phyloP scores from a whole-genome alignment of 345 rosid genomes.

The Jatropha curcas region DNA sequence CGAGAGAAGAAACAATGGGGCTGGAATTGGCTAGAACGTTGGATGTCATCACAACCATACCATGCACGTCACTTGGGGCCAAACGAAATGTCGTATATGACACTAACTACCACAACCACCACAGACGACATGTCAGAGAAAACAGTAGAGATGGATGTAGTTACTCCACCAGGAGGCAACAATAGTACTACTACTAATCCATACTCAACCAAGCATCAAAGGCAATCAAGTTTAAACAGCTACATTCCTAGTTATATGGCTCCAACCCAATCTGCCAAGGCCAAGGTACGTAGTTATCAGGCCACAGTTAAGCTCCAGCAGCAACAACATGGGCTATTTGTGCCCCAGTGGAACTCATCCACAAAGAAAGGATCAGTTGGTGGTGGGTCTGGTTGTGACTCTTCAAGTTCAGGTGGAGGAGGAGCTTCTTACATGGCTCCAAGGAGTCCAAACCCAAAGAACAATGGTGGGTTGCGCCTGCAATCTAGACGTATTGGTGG shows the following conservation, averaged over 20 bases:
- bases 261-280: conserved; percentile 82
- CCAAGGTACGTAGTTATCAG: conserved; percentile 64
- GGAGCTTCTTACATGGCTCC: conserved; percentile 40
- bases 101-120: conserved; percentile 50
- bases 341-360: conserved; percentile 77
- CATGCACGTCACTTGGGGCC: conserved; percentile 41
- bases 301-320: conserved; percentile 30
- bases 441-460: conserved; percentile 63
- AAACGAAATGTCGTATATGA: conserved; percentile 50
- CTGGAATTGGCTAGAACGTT: conserved; percentile 91
- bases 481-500: conserved; percentile 31
- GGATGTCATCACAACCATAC: conserved; percentile 89
- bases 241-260: conserved; percentile 84
- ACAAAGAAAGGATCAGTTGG: conserved; percentile 45
- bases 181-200: conserved; percentile 6
- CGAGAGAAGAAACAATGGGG: conserved; percentile 67
- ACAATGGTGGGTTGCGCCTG: conserved; percentile 30
- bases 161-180: conserved; percentile 36
- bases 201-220: conserved; percentile 37
- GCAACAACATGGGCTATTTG: conserved; percentile 37
- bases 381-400: conserved; percentile 56
- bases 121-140: conserved; percentile 75
- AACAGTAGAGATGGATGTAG: conserved; percentile 73
- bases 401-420: conserved; percentile 70
- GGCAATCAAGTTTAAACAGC: conserved; percentile 32